Evolutionary conservation across 2,329 filamentous ascomycete species (phyloP), one percentile per base, ranked within the genome.

Genomic region (Cytospora schulzeri): DNA sequence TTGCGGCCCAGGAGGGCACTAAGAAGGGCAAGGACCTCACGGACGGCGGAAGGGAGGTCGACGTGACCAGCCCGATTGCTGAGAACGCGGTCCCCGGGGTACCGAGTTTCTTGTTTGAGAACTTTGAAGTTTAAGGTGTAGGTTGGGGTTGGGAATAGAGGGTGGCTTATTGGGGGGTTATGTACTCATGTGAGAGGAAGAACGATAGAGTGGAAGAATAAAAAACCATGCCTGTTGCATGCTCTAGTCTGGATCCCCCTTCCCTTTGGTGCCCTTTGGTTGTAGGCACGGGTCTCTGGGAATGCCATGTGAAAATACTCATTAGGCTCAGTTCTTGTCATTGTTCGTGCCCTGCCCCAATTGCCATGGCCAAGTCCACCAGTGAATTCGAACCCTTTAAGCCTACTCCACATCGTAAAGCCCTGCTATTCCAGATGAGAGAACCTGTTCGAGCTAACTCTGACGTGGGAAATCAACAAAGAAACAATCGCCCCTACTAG

Each of bases 101-200:
- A 69, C 93, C 93, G 59, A 91, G 86, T 51, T 97, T 96, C 78
- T 81, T 86, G 71, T 96, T 97, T 79, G 89, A 92, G 79, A 97
- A 97, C 75, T 83, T 95, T 60, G 81, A 83, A 71, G 78, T 70
- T 48, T 78, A 70, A 41, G 17, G 17, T 41, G 38, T 41, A 41
- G 38, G 38, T 41, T 4, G 19, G 17, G 38, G 2, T 19, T 9
- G 17, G 38, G 17, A n/a, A 41, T 19, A n/a, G 38, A 17, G 17
- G 35, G 12, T 17, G 57, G 38, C 14, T 52, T n/a, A n/a, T n/a
- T n/a, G n/a, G n/a, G n/a, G n/a, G n/a, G n/a, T n/a, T n/a, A n/a
- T n/a, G n/a, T n/a, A n/a, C n/a, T 51, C 3, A 29, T 24, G 38
- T 41, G 11, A 54, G 28, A 24, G 9, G 15, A 15, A 48, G 45